A percentile compares a stretch with the other conserved stretches of the same genome.
These are phyloP conservation scores for Candida sithepensis DNA, from an alignment of 805 yeast genomes.

Conservation along the genomic window DNA sequence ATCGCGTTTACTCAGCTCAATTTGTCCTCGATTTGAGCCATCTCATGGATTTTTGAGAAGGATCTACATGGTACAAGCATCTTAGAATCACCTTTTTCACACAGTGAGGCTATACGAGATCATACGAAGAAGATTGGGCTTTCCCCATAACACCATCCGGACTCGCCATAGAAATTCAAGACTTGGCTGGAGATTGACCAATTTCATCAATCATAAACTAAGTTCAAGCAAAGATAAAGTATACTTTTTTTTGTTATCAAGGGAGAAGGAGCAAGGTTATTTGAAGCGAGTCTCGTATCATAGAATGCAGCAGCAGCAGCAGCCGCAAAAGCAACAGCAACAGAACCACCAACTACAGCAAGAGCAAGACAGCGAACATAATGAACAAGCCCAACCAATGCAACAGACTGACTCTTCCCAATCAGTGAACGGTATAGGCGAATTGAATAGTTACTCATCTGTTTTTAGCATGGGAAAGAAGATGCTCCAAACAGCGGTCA, in stretches of 20 bases:
- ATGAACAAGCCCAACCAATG: not conserved
- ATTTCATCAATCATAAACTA: constrained; percentile 11
- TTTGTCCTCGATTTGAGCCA: not conserved
- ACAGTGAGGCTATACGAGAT: constrained; percentile 13
- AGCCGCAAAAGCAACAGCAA: not conserved
- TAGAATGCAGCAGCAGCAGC: constrained; percentile 4
- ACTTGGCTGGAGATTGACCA: constrained; percentile 6
- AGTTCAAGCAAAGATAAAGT: constrained; percentile 26
- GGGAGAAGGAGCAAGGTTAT: constrained; percentile 16
- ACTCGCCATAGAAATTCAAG: not conserved
- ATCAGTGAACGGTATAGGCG: not conserved
- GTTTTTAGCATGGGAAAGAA: constrained; percentile 31
- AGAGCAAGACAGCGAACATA: not conserved
- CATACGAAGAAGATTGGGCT: constrained; percentile 12
- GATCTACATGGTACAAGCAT: not conserved
- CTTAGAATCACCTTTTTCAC: constrained; percentile 2
- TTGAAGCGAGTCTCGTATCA: constrained; percentile 14
- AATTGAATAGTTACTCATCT: constrained; percentile 8
- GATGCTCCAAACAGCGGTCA: constrained; percentile 45
- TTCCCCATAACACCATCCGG: constrained; percentile 7
- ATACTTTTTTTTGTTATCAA: constrained; percentile 22
- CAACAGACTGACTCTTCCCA: not conserved
- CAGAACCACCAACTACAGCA: constrained; percentile 3
- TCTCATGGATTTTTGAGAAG: not conserved
- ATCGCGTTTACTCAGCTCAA: not conserved